Evolutionary conservation across 1,139 yeast species (phyloP).

Genomic region (Zygosaccharomyces pseudobailii): DNA sequence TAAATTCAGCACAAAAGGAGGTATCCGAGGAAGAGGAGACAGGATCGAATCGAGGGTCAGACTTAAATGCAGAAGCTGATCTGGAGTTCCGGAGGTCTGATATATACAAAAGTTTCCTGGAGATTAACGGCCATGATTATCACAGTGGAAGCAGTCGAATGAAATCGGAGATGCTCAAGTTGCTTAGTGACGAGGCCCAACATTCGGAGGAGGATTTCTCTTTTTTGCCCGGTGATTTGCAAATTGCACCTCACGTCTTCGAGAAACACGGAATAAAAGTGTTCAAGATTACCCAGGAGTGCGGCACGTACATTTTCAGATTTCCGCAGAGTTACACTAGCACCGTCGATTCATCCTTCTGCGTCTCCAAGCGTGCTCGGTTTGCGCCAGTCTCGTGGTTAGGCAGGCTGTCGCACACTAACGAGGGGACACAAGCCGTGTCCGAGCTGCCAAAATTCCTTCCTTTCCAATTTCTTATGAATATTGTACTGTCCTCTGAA

Average conservation of each 20-base stretch:
- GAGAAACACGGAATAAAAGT: slow-evolving; percentile 44
- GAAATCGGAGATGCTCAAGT: not conserved
- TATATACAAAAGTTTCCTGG: slow-evolving; percentile 21
- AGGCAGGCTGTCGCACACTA: slow-evolving; percentile 44
- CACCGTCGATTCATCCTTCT: slow-evolving; percentile 50
- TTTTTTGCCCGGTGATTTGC: slow-evolving; percentile 21
- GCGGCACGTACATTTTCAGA: slow-evolving; percentile 57
- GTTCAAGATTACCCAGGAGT: slow-evolving; percentile 47
- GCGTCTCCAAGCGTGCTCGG: slow-evolving; percentile 50
- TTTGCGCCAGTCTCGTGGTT: slow-evolving; percentile 62
- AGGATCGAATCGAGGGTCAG: too few relatives aligned
- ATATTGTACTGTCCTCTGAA: slow-evolving; percentile 43
- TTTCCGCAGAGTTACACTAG: slow-evolving; percentile 53
- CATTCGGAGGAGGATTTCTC: not conserved
- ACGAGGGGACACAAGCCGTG: slow-evolving; percentile 51
- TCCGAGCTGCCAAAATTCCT: slow-evolving; percentile 46
- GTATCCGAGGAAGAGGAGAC: slow-evolving; percentile 9
- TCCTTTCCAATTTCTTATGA: slow-evolving; percentile 43
- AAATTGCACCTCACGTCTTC: slow-evolving; percentile 47
- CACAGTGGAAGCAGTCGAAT: not conserved
- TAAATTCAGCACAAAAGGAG: slow-evolving; percentile 12
- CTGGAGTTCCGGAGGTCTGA: slow-evolving; percentile 15
- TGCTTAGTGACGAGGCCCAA: not conserved
- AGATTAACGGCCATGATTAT: slow-evolving; percentile 21
- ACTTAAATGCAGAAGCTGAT: not conserved